Base-by-base conservation (phyloP, 2,329 filamentous ascomycete genomes). In the Sarocladiaceae sp. region DNA sequence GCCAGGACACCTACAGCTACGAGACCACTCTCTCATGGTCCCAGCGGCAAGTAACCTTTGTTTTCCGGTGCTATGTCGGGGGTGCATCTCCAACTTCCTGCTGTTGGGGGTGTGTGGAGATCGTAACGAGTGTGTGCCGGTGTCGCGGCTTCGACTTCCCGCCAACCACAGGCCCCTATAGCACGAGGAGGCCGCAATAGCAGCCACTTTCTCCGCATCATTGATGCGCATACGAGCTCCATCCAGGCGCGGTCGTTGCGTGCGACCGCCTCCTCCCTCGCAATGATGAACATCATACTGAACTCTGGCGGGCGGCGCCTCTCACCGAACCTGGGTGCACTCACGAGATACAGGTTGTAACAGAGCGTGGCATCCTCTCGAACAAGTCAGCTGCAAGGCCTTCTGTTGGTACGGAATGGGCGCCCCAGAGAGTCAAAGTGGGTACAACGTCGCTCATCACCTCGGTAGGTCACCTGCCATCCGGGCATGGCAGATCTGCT, bases 81-180 rank as follows among this genome's bases (percentile, higher is more conserved):
- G 37, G 23, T n/a, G n/a, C 15, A 27, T 41, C 37, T 41, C 37
- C 37, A 41, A 41, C 24, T 41, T 21, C 26, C 12, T 21, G 15
- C 20, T 29, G n/a, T 13, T 35, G 18, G 37, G 37, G 20, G 37
- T 12, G 37, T 23, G 37, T 41, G 37, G 37, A 24, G 37, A 41
- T 27, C 11, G 4, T 5, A 41, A 29, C 29, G 37, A 27, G 13
- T 24, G 19, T 29, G 23, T 41, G 37, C 37, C 37, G 37, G 37
- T 41, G 37, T 29, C 21, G 37, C 37, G 37, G 37, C 37, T 29
- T 41, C 23, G 20, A 41, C 11, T 27, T 41, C 37, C 37, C 37
- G 37, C 37, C 37, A 41, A 41, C 37, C 37, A 41, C 37, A 41
- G 13, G 13, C 37, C 34, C 37, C 37, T 41, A 41, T 29, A 41